Conservation (phyloP, 2,329 filamentous ascomycete genomes). For the Penicillium sp. region DNA sequence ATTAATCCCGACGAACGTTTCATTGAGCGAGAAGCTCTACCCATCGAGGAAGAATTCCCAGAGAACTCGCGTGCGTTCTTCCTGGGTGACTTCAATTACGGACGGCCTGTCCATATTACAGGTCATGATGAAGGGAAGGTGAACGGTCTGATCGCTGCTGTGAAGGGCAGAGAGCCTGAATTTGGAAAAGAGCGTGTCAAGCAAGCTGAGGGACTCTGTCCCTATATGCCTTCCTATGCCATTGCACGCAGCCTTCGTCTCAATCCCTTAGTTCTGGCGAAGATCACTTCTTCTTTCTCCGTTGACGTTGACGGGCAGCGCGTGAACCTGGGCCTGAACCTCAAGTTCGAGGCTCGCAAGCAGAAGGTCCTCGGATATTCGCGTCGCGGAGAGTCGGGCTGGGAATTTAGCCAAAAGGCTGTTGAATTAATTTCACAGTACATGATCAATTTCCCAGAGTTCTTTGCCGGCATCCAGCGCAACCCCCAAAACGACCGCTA, state of each 20-base stretch:
- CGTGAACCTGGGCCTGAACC: constrained; percentile 85
- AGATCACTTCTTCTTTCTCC: constrained; percentile 90
- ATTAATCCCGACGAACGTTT: constrained; percentile 89
- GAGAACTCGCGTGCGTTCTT: constrained; percentile 80
- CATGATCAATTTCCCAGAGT: constrained; percentile 91
- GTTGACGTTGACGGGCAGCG: constrained; percentile 76
- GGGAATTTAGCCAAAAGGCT: constrained; percentile 90
- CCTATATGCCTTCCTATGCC: constrained; percentile 81
- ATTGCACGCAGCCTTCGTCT: constrained; percentile 76
- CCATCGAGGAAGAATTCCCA: constrained; percentile 89
- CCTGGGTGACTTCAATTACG: constrained; percentile 87
- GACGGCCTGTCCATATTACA: constrained; percentile 77
- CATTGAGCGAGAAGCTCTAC: constrained; percentile 78
- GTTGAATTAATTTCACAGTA: constrained; percentile 77
- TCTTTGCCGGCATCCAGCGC: constrained; percentile 79
- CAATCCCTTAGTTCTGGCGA: constrained; percentile 83
- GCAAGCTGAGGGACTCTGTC: constrained; percentile 63
- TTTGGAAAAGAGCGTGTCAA: constrained; percentile 72
- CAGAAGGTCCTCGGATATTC: constrained; percentile 95
- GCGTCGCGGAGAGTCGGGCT: constrained; percentile 75
- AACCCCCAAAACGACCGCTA: constrained; percentile 84
- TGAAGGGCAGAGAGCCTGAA: constrained; percentile 69
- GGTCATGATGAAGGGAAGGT: constrained; percentile 70
- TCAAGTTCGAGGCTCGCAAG: constrained; percentile 95
- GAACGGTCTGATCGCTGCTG: constrained; percentile 68